Conservation (phyloP, 164 flowering plant species). For the Paratinospora sagittata region DNA sequence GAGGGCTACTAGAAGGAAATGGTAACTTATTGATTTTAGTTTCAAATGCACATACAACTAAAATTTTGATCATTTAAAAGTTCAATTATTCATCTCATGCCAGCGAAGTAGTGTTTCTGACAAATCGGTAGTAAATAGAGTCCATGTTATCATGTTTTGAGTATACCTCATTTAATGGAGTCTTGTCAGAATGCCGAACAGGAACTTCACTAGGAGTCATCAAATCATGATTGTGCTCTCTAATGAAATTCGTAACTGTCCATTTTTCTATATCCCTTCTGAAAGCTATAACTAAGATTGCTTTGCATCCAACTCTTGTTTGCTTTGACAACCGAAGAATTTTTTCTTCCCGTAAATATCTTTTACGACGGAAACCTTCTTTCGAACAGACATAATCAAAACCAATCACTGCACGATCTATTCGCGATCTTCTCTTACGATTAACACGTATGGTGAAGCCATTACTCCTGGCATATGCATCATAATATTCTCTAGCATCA, state of each 20-base stretch:
- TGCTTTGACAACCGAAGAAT: constrained; percentile 9
- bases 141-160: not conserved
- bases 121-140: not conserved
- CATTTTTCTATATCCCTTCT: constrained; percentile 25
- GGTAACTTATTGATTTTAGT: no score
- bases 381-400: constrained; percentile 25
- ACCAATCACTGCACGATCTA: constrained; percentile 28
- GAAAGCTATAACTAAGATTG: constrained; percentile 21
- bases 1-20: no score
- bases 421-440: constrained; percentile 30
- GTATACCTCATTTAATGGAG: constrained; percentile 26
- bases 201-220: constrained; percentile 35
- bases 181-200: constrained; percentile 24
- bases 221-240: constrained; percentile 34
- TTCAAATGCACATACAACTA: no score
- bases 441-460: constrained; percentile 36
- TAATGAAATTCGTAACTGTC: constrained; percentile 38
- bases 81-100: not conserved
- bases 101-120: not conserved
- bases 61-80: not conserved
- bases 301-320: constrained; percentile 25
- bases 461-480: constrained; percentile 25
- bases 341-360: constrained; percentile 6
- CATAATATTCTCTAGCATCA: constrained; percentile 31
- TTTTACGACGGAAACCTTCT: constrained; percentile 21